phyloP scores from a whole-genome alignment of 176 grass and related monocot species.

The maize (Zea mays) region DNA sequence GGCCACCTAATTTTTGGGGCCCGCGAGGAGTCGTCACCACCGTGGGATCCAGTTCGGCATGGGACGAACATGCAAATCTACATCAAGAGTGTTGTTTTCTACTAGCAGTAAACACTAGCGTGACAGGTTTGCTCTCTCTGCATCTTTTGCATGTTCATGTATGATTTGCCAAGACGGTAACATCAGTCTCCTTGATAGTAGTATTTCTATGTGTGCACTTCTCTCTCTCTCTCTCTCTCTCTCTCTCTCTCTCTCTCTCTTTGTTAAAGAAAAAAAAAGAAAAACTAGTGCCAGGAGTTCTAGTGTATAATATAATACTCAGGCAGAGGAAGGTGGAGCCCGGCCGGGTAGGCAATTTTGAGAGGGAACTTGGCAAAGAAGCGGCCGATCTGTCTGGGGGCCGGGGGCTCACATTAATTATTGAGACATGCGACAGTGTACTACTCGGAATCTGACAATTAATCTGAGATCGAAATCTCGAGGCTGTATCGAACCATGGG shows the following conservation, averaged over 20 bases:
- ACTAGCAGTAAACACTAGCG: constrained; percentile 20
- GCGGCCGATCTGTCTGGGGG: not conserved
- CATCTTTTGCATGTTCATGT: constrained; percentile 10
- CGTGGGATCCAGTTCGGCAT: constrained; percentile 36
- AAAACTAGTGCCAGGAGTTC: not conserved
- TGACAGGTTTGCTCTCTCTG: constrained; percentile 14
- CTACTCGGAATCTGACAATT: constrained; percentile 40
- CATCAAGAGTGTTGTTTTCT: constrained; percentile 10
- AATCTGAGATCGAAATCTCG: constrained; percentile 26
- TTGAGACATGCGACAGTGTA: constrained; percentile 6
- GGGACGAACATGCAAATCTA: constrained; percentile 21
- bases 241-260: too few relatives aligned
- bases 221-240: too few relatives aligned
- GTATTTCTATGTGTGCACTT: too few relatives aligned
- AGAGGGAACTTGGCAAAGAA: not conserved
- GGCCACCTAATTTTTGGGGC: constrained; percentile 32
- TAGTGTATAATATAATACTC: not conserved
- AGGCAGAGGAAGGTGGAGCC: not conserved
- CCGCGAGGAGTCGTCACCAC: constrained; percentile 49
- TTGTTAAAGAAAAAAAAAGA: too few relatives aligned
- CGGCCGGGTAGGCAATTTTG: constrained; percentile 7
- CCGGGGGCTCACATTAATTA: constrained; percentile 8
- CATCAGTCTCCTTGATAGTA: not conserved
- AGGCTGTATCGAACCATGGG: constrained; percentile 32
- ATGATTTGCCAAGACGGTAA: constrained; percentile 24